These are phyloP conservation scores for Ananas comosus DNA, from an alignment of 176 grass and related monocot genomes.

Conservation along the genomic window DNA sequence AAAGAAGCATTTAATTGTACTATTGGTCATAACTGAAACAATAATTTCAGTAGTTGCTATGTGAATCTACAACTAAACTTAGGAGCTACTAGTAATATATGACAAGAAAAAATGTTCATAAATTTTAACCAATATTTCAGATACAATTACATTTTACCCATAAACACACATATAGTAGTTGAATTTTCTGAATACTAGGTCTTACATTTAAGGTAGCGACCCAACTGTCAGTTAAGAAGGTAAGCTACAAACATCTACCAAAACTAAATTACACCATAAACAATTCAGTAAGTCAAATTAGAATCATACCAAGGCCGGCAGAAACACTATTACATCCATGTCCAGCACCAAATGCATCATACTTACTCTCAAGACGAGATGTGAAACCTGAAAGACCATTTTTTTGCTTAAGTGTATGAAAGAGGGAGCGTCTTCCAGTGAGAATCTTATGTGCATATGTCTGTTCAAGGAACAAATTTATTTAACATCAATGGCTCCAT, in stretches of 20 bases:
- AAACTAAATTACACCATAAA: not conserved
- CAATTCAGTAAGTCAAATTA: not conserved
- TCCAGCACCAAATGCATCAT: slow-evolving; percentile 63
- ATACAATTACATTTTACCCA: too few relatives aligned
- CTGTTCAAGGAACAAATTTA: slow-evolving; percentile 27
- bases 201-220: too few relatives aligned
- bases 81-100: not conserved
- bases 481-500: not conserved
- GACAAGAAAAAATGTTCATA: not conserved
- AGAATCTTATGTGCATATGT: slow-evolving; percentile 83
- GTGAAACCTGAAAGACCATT: slow-evolving; percentile 62
- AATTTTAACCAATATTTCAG: too few relatives aligned
- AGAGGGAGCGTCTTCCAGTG: slow-evolving; percentile 49
- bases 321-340: slow-evolving; percentile 85
- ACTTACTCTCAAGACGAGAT: slow-evolving; percentile 65
- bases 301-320: slow-evolving; percentile 47
- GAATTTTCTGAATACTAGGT: too few relatives aligned
- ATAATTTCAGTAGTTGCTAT: not conserved
- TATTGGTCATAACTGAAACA: not conserved
- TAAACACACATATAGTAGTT: too few relatives aligned
- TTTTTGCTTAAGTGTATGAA: slow-evolving; percentile 61
- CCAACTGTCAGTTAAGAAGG: too few relatives aligned
- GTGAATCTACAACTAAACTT: not conserved
- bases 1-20: not conserved
- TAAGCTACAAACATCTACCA: not conserved